A percentile compares a stretch with the other conserved stretches of the same genome.
phyloP scores from a whole-genome alignment of 148 eudicot species.

The Cornus controversa region DNA sequence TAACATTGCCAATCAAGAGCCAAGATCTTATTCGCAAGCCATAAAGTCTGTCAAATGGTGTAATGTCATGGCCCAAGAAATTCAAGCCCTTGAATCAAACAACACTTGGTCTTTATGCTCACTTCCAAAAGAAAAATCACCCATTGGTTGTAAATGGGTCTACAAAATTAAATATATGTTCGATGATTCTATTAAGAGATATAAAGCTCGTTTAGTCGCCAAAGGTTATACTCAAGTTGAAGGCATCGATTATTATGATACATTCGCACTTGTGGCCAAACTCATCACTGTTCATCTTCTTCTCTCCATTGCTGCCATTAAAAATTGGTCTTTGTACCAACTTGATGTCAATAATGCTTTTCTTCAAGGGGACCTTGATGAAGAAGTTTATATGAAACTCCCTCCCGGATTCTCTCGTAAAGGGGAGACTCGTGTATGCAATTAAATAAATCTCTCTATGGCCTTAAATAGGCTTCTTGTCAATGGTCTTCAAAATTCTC shows the following conservation, averaged over 20 bases:
- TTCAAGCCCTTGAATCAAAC: not conserved
- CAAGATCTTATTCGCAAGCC: not conserved
- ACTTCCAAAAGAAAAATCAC: conserved; percentile 1
- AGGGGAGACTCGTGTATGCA: not conserved
- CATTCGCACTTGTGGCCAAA: not conserved
- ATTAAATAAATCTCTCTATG: not conserved
- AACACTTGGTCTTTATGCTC: not conserved
- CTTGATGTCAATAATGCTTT: not conserved
- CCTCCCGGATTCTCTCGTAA: not conserved
- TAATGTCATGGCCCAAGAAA: not conserved
- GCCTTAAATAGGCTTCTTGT: not conserved
- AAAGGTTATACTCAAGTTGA: conserved; percentile 3
- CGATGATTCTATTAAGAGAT: not conserved
- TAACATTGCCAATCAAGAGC: not conserved
- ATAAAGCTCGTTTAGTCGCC: conserved; percentile 3
- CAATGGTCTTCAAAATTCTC: too few relatives aligned
- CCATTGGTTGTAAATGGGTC: not conserved
- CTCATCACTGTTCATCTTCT: not conserved
- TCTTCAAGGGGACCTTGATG: not conserved
- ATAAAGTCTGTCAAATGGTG: too few relatives aligned
- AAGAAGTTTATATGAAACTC: not conserved
- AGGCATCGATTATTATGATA: not conserved
- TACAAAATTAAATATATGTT: not conserved
- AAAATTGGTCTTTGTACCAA: not conserved
- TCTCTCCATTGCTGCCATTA: not conserved